Percentiles rank a stretch among this genome's conserved stretches.
phyloP scores from a whole-genome alignment of 2,329 filamentous ascomycete genomes.

The Arthrinium puccinioides region DNA sequence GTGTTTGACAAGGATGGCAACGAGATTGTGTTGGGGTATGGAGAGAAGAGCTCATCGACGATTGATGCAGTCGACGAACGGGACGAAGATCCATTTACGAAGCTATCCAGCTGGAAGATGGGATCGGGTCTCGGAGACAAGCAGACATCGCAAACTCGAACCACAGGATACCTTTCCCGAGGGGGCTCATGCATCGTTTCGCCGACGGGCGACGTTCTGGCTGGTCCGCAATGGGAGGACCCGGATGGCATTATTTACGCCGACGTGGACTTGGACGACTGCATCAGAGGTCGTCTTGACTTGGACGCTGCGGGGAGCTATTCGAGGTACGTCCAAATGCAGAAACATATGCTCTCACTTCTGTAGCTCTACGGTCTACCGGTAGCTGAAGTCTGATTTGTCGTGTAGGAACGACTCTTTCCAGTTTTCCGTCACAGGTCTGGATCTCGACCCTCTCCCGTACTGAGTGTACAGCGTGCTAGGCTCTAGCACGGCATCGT shows the following conservation, averaged over 20 bases:
- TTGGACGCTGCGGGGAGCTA: slow-evolving; percentile 82
- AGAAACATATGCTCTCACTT: not conserved
- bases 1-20: slow-evolving; percentile 47
- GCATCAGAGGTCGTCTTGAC: slow-evolving; percentile 72
- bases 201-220: slow-evolving; percentile 71
- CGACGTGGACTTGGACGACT: slow-evolving; percentile 84
- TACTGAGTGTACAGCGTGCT: too few species aligned
- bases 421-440: slow-evolving; percentile 49
- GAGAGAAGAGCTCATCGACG: not conserved
- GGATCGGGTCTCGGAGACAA: not conserved
- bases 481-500: too few species aligned
- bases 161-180: slow-evolving; percentile 47
- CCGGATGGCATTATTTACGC: slow-evolving; percentile 57
- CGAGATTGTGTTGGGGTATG: slow-evolving; percentile 37
- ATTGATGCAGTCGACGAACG: slow-evolving; percentile 14
- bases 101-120: not conserved
- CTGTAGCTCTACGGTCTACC: slow-evolving; percentile 1
- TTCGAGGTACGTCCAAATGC: slow-evolving; percentile 60
- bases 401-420: slow-evolving; percentile 51
- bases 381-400: not conserved
- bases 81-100: slow-evolving; percentile 10
- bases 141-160: slow-evolving; percentile 8
- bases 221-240: slow-evolving; percentile 80
- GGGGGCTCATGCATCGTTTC: slow-evolving; percentile 80
- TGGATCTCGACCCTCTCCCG: slow-evolving; percentile 51